Base-by-base conservation (phyloP, 768 basidiomycete species). In the Leccinum disarticulatum region DNA sequence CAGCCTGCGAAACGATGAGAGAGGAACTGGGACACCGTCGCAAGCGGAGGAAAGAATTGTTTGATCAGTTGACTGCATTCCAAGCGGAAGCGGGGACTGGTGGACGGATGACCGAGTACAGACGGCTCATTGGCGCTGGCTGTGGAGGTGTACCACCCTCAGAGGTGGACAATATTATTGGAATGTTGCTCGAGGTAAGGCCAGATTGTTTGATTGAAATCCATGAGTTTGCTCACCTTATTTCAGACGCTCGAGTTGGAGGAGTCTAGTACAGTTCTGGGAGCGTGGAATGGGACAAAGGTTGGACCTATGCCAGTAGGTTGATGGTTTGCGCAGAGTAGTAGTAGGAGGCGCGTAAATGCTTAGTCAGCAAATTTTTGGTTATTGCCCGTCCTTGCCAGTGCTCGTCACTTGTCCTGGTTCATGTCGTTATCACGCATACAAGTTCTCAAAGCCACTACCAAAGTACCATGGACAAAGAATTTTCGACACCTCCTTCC, bases 41-140 rank as follows among this genome's bases (percentile, higher is more conserved):
- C 61, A 85, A 83, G 69, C 83, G 87, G 63, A 83, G 94, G 70
- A 84, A 84, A 65, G 80, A 79, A 13, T 78, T 85, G 60, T 93
- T 97, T 65, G 87, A 89, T 52, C 84, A 85, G 59, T 79, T 92
- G 64, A 90, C 90, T 11, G 82, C 80, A 31, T 88, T 91, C 74
- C 91, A 95, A 71, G 89, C 92, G 19, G 93, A 95, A 74, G 87
- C 91, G 1, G 95, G 95, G 5, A 97, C 95, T 1, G 87, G 89
- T 31, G 92, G 91, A 43, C 81, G 87, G 62, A 95, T 98, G 87
- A 80, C 83, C 5, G 90, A 95, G 64, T 99, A 98, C 72, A 79
- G 95, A 65, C 80, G 88, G 62, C 74, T 99, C 54, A 95, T 99
- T 66, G 88, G 90, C 33, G 87, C 93, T 15, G 95, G 93, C 0